Evolutionary conservation across 106 monocot genomes (phyloP), one percentile per base, ranked within the genome.

Genomic region (Xerophyta viscosa): DNA sequence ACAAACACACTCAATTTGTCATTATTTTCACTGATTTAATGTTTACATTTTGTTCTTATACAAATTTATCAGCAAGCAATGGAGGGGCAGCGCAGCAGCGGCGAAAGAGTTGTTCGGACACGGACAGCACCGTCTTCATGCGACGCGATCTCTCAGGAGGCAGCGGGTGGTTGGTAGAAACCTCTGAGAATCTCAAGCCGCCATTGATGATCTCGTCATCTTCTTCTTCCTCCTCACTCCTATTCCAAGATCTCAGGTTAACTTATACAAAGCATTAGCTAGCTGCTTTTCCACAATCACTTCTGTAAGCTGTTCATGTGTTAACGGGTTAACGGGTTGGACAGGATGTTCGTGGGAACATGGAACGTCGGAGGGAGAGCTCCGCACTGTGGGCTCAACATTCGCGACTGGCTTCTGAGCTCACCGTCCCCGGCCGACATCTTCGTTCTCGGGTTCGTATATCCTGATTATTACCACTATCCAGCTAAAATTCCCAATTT

Each of bases 291-390:
- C 46, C 46, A 19, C 8, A 46, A 20, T 19, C 20, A 19, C 5
- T 18, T 46, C n/a, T 46, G 20, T 19, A 46, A 46, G 20, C 19
- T 46, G 46, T 11, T 19, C 18, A 20, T 7, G 13, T 2, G 46
- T 18, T 6, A 46, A 46, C 7, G 19, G 46, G 8, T 18, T 18
- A 18, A 19, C 8, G 20, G 15, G 8, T 9, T 46, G 13, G 46
- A 3, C 44, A 91, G 91, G 70, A 52, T 82, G 71, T 91, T 91
- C 61, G 91, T 86, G 69, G 91, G 91, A 43, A 91, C 91, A 8
- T 91, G 91, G 91, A 91, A 91, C 61, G 86, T 91, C 24, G 91
- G 86, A 28, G 91, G 91, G 41, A 60, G 76, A 49, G 58, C 81
- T 20, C 91, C 91, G 26, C 72, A 82, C 28, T 54, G 52, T n/a